These are phyloP conservation scores for Dothidotthia symphoricarpi DNA, from an alignment of 2,329 filamentous ascomycete genomes.

Conservation along the genomic window DNA sequence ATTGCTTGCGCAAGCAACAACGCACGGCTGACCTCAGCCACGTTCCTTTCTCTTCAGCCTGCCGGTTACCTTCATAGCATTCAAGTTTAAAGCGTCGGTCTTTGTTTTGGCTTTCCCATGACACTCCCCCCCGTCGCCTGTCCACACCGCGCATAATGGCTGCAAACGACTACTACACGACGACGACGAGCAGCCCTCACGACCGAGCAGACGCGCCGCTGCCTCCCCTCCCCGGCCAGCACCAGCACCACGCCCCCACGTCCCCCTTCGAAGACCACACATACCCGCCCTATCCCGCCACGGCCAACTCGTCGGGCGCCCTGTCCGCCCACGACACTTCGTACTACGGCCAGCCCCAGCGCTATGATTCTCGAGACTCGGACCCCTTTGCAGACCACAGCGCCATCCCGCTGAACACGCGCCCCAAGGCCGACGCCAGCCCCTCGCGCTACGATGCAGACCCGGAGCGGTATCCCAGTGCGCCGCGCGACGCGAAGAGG, in stretches of 20 bases:
- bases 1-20: not conserved
- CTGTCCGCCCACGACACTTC: slow-evolving; percentile 54
- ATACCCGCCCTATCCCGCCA: slow-evolving; percentile 52
- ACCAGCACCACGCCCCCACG: slow-evolving; percentile 19
- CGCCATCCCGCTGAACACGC: slow-evolving; percentile 49
- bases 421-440: slow-evolving; percentile 41
- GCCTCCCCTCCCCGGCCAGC: slow-evolving; percentile 28
- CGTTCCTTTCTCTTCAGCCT: not conserved
- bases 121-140: slow-evolving; percentile 1
- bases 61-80: too few species aligned
- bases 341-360: slow-evolving; percentile 53
- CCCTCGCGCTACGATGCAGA: slow-evolving; percentile 40
- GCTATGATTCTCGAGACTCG: slow-evolving; percentile 46
- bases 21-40: not conserved
- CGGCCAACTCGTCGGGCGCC: slow-evolving; percentile 47
- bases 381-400: slow-evolving; percentile 52
- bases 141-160: slow-evolving; percentile 40
- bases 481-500: slow-evolving; percentile 17
- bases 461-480: slow-evolving; percentile 42
- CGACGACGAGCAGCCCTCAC: slow-evolving; percentile 37
- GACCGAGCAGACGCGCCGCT: slow-evolving; percentile 45
- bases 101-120: too few species aligned
- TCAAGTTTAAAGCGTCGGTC: too few species aligned
- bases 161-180: slow-evolving; percentile 61
- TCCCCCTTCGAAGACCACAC: slow-evolving; percentile 36